Evolutionary conservation across 2,329 filamentous ascomycete genomes (phyloP), one percentile per base, ranked within the genome.

Genomic region (Cordyceps sp.): DNA sequence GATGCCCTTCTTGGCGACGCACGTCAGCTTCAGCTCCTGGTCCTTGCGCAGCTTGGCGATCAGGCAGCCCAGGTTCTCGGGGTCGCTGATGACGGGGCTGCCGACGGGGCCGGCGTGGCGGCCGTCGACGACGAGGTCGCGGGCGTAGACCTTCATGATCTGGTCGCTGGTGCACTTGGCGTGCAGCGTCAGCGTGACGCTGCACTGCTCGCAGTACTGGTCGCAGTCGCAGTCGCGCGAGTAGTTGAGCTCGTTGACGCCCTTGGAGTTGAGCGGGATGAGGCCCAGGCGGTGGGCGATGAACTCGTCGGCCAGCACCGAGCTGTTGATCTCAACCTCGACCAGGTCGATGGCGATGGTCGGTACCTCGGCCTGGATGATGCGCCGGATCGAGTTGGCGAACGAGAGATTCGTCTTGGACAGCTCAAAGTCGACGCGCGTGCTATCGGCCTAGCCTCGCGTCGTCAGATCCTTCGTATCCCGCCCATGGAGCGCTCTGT

Each of bases 1-100:
- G 41, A 96, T 96, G 1, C 90, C 90, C 66, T 96, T 96, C 66
- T 93, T 94, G 31, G 88, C 90, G 42, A 94, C 80, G 51, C 88
- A 96, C 38, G 73, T 81, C 49, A 98, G 72, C 53, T 84, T 78
- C 37, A 98, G 61, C 55, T 93, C 85, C 58, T 98, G 90, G 3
- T 80, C 84, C 48, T 78, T 79, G 36, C 88, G 70, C 49, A 98
- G 61, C 64, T 96, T 96, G 47, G 80, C 82, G 42, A 98, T 88
- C 43, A 96, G 66, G 28, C 79, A 73, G 1, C 90, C 90, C 35
- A 80, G 72, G 10, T 77, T 76, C 31, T 88, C 81, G 1, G 78
- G 70, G 51, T 98, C 88, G 28, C 69, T 77, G 45, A 93, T 82
- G 36, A 94, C 74, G 2, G 88, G 86, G 38, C 69, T 73, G 29